Evolutionary conservation across 1,284 basidiomycete species (phyloP), one percentile per base, ranked within the genome.

Genomic region (Neotropicomus parvogracilis): DNA sequence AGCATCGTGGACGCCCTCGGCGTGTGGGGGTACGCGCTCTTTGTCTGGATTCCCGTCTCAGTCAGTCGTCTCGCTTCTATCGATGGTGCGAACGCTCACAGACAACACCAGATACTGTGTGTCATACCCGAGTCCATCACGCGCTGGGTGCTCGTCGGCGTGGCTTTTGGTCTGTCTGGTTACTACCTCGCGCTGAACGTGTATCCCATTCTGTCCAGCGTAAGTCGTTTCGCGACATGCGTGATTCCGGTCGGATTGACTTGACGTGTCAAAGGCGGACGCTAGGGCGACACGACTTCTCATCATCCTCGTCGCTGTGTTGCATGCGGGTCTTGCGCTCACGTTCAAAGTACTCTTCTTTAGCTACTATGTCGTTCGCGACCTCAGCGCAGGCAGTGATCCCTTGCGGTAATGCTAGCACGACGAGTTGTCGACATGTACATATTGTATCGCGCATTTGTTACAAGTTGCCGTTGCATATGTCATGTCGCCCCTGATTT

Each of bases 271-370:
- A 8, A 55, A 89, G 84, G 85, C 87, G 28, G 90, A 94, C 64
- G 83, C 88, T 54, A 94, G 94, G 64, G 77, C 89, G 6, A 83
- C 85, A 0, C 82, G 91, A 19, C 78, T 92, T 6, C 68, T 95
- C 38, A 84, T 95, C 55, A 70, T 95, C 45, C 66, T 80, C 16
- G 75, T 94, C 27, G 83, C 77, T 0, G 70, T 73, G 2, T 68
- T 94, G 11, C 91, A 95, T 58, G 78, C 79, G 2, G 86, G 70
- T 2, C 70, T 94, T 48, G 89, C 91, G 0, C 72, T 95, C 21
- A 79, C 85, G 11, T 89, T 95, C 76, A 91, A 93, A 66, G 71
- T 91, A 17, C 68, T 93, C 28, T 95, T 95, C 73, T 95, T 95
- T 73, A 85, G 80, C 64, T 91, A 88, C 66, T 90, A 90, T 52